Conservation (phyloP, 129 eudicot species). For the Flaveria bidentis region DNA sequence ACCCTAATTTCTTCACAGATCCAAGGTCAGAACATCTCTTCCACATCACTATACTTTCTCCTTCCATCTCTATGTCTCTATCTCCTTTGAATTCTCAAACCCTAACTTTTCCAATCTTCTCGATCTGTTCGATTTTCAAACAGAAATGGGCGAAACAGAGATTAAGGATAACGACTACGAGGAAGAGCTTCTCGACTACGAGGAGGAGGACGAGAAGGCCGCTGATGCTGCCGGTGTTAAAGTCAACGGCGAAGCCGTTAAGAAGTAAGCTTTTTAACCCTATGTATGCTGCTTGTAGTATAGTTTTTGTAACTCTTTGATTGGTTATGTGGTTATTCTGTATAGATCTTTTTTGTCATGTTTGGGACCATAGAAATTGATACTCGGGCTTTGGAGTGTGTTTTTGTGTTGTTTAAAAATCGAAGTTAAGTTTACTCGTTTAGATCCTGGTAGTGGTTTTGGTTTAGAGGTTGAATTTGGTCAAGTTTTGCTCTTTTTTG, state of each 20-base stretch:
- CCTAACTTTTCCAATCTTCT: slow-evolving; percentile 13
- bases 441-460: neutral
- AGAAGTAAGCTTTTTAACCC: slow-evolving; percentile 49
- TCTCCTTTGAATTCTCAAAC: slow-evolving; percentile 22
- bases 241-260: slow-evolving; percentile 86
- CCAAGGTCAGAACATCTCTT: slow-evolving; percentile 34
- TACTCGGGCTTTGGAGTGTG: neutral
- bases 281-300: neutral
- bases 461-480: no score
- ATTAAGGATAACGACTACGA: slow-evolving; percentile 91
- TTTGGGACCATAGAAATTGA: slow-evolving; percentile 13
- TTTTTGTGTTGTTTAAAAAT: neutral
- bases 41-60: neutral
- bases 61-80: slow-evolving; percentile 1
- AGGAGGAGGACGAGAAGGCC: slow-evolving; percentile 94
- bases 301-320: neutral
- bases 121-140: slow-evolving; percentile 26
- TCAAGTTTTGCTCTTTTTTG: no score
- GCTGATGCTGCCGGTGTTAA: slow-evolving; percentile 65
- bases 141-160: slow-evolving; percentile 73
- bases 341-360: neutral
- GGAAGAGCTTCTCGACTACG: slow-evolving; percentile 97
- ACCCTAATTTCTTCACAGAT: slow-evolving; percentile 36
- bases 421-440: no score
- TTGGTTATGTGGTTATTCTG: neutral